A percentile compares a stretch with the other conserved stretches of the same genome.
phyloP scores from a whole-genome alignment of 148 eudicot species.

The Rhododendron henanense region DNA sequence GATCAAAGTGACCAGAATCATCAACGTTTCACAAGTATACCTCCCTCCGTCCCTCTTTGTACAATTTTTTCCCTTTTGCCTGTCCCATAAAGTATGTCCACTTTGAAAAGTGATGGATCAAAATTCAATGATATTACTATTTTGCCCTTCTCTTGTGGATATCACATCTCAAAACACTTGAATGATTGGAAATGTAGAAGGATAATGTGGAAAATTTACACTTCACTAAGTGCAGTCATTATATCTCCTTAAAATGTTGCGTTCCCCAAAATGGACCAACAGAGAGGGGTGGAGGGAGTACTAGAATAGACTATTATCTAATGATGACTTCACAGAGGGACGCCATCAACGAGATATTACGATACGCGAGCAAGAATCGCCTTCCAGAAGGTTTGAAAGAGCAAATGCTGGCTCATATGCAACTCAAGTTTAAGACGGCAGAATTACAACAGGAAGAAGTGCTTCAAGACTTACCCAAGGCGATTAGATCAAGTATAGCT shows the following conservation, averaged over 20 bases:
- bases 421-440: slow-evolving; percentile 53
- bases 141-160: neutral
- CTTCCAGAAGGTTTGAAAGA: slow-evolving; percentile 49
- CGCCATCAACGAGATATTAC: slow-evolving; percentile 36
- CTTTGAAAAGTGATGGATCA: neutral
- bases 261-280: neutral
- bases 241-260: neutral
- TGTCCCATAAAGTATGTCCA: neutral
- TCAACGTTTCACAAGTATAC: too few relatives aligned
- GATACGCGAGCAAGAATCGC: slow-evolving; percentile 47
- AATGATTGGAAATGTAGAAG: neutral
- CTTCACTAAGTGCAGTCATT: too few relatives aligned
- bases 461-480: slow-evolving; percentile 50
- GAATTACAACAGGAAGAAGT: slow-evolving; percentile 59
- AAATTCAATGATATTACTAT: neutral
- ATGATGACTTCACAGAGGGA: slow-evolving; percentile 37
- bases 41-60: too few relatives aligned
- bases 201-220: neutral
- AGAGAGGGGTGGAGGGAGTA: neutral
- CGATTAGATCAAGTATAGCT: slow-evolving; percentile 53
- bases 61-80: too few relatives aligned
- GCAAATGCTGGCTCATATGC: slow-evolving; percentile 57
- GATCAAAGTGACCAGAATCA: too few relatives aligned
- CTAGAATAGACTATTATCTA: neutral
- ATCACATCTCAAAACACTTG: neutral